These are phyloP conservation scores for Pythium guiyangense DNA, from an alignment of 352 stramenopile genomes.

Conservation along the genomic window DNA sequence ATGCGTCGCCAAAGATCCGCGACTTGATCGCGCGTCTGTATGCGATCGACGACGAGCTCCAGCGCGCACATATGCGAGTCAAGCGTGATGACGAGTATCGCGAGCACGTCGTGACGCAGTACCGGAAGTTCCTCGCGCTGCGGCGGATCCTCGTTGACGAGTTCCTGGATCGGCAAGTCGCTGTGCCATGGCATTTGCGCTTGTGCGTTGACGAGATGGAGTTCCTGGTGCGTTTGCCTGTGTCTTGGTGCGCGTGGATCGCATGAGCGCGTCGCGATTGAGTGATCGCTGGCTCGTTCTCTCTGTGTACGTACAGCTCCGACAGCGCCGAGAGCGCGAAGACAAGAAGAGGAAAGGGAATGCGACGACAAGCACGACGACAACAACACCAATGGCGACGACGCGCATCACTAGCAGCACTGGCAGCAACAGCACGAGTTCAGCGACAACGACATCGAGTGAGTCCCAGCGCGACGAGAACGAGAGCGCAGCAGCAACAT, in stretches of 20 bases:
- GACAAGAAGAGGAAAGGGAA: constrained; percentile 31
- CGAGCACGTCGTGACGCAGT: constrained; percentile 59
- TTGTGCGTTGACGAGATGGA: constrained; percentile 82
- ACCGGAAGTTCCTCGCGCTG: constrained; percentile 45
- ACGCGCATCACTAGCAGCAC: background rate
- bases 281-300: background rate
- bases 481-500: constrained; percentile 5
- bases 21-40: constrained; percentile 37
- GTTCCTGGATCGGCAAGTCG: constrained; percentile 34
- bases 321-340: constrained; percentile 34
- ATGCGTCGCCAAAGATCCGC: constrained; percentile 21
- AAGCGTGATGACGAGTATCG: constrained; percentile 58
- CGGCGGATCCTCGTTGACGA: constrained; percentile 43
- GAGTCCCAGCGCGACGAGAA: background rate
- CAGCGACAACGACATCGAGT: background rate
- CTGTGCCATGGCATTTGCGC: constrained; percentile 60
- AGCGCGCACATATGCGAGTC: constrained; percentile 42
- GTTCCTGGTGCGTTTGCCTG: constrained; percentile 43
- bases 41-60: constrained; percentile 45
- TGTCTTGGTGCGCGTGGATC: constrained; percentile 1
- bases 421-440: background rate
- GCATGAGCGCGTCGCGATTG: background rate
- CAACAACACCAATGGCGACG: too few relatives aligned
- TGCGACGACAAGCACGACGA: constrained; percentile 5
- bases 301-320: constrained; percentile 23